Evolutionary conservation across 495 filamentous ascomycete species (phyloP), one percentile per base, ranked within the genome.

Genomic region (Massariosphaeria phaeospora): DNA sequence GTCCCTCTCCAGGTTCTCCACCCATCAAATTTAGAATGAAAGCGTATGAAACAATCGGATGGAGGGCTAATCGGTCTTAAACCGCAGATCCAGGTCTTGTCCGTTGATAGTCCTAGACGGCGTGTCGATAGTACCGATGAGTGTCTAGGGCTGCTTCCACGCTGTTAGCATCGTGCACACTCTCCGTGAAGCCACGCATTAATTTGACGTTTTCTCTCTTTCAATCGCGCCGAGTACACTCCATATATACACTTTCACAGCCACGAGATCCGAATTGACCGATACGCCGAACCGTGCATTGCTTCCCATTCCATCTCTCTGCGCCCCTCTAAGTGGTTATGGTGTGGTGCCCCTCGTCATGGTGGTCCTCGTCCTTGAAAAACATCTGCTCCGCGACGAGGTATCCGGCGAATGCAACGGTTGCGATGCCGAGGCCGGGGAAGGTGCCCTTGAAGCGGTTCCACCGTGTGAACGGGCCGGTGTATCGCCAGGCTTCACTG

Each of bases 401-500:
- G 73, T 98, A 98, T 42, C 73, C 83, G 30, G 84, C 82, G 70
- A 98, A 98, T 10, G 90, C 90, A 39, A 91, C 91, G 8, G 84
- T 85, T 4, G 89, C 93, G 57, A 88, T 93, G 39, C 93, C 94
- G 43, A 98, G 74, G 42, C 93, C 93, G 25, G 93, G 93, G 71
- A 98, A 85, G 48, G 82, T 74, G 50, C 80, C 74, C 71, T 80
- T 86, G 76, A 96, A 95, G 20, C 93, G 87, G 74, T 94, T 91
- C 70, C 72, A 86, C 47, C 91, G 80, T 51, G 82, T 83, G 78
- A 96, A 97, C 35, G 82, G 84, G 60, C 91, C 94, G 41, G 81
- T 82, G 75, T 94, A 96, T 64, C 93, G 83, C 93, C 93, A 98
- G 67, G 85, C 76, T 72, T 98, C 93, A 57, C 93, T 98, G 69